phyloP scores from a whole-genome alignment of 2,329 filamentous ascomycete genomes.

The Colletotrichum noveboracense region DNA sequence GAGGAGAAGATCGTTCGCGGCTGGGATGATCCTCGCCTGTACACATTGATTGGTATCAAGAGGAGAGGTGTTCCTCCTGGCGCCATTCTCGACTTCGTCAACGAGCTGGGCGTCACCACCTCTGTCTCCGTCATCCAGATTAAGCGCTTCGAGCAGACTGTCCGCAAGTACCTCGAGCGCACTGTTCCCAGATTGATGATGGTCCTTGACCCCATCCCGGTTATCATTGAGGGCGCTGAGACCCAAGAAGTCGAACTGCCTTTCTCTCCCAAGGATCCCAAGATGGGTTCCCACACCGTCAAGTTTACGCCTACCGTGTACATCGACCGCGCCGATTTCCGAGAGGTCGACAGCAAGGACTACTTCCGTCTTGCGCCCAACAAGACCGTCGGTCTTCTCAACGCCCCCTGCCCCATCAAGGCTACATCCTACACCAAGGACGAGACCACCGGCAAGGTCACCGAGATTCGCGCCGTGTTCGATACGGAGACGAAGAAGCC shows the following conservation, averaged over 20 bases:
- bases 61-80: conserved; percentile 87
- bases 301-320: conserved; percentile 79
- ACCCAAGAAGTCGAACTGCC: conserved; percentile 69
- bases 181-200: conserved; percentile 91
- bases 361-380: conserved; percentile 84
- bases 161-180: conserved; percentile 85
- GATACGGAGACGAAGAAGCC: conserved; percentile 75
- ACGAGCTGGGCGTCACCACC: conserved; percentile 90
- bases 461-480: conserved; percentile 65
- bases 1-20: conserved; percentile 78
- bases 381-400: conserved; percentile 77
- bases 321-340: conserved; percentile 84
- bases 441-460: conserved; percentile 66
- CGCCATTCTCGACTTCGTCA: conserved; percentile 87
- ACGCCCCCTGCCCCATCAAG: conserved; percentile 73
- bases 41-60: conserved; percentile 83
- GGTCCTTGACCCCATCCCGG: conserved; percentile 82
- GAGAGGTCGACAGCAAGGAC: conserved; percentile 74
- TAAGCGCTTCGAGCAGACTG: conserved; percentile 80
- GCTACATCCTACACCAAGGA: conserved; percentile 75
- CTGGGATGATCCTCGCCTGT: conserved; percentile 92
- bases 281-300: conserved; percentile 65
- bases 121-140: conserved; percentile 80
- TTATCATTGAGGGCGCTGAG: conserved; percentile 81
- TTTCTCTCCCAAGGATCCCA: conserved; percentile 82